Evolutionary conservation across 768 basidiomycete genomes (phyloP).

Genomic region (Mycena epipterygia): DNA sequence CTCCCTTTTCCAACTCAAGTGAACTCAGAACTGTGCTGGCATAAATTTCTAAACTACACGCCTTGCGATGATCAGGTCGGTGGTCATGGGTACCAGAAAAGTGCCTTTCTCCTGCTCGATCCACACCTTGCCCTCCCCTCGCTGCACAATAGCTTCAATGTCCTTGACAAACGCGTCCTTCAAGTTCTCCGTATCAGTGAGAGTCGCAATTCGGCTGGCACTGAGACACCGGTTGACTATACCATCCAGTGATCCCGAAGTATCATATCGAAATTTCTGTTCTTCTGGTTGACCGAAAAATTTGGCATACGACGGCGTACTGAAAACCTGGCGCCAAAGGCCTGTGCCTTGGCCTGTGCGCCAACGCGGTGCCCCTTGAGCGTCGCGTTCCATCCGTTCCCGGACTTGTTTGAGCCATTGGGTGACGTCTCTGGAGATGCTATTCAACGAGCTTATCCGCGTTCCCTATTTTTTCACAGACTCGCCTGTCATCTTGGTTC

Average conservation of each 20-base stretch:
- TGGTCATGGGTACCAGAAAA: slow-evolving; percentile 71
- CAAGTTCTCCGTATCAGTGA: slow-evolving; percentile 58
- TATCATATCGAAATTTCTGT: slow-evolving; percentile 52
- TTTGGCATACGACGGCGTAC: slow-evolving; percentile 57
- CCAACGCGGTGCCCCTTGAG: slow-evolving; percentile 69
- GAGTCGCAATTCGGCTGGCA: slow-evolving; percentile 71
- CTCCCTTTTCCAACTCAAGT: too few species aligned
- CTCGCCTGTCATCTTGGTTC: slow-evolving; percentile 58
- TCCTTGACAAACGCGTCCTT: slow-evolving; percentile 53
- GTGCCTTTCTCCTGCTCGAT: slow-evolving; percentile 66
- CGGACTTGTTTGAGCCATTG: slow-evolving; percentile 67
- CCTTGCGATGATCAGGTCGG: slow-evolving; percentile 52
- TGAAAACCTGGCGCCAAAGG: slow-evolving; percentile 68
- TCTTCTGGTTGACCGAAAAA: slow-evolving; percentile 62
- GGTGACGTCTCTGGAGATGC: slow-evolving; percentile 38
- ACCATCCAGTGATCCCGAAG: slow-evolving; percentile 56
- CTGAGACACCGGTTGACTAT: slow-evolving; percentile 65
- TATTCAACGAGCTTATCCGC: slow-evolving; percentile 47
- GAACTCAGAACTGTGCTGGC: too few species aligned
- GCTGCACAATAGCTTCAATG: slow-evolving; percentile 58
- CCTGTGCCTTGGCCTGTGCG: too few species aligned
- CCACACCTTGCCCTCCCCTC: slow-evolving; percentile 66
- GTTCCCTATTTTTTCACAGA: neutral
- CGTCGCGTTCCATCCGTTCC: slow-evolving; percentile 61
- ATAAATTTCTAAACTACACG: too few species aligned